Conservation (phyloP, 1,284 basidiomycete genomes). For the Anthracocystis setariae region DNA sequence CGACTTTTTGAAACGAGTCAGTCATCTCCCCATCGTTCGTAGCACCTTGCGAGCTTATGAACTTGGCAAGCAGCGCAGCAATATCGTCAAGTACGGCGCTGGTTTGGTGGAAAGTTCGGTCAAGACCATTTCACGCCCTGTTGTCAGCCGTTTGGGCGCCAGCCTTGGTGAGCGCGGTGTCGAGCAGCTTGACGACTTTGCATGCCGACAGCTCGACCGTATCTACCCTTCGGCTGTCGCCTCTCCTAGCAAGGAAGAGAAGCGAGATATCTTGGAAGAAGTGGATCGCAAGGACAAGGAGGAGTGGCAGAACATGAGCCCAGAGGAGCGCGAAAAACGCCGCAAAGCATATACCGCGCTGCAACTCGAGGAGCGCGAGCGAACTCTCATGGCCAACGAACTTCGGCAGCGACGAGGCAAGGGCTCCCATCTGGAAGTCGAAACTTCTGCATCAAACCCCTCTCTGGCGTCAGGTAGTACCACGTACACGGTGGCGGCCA, state of each 20-base stretch:
- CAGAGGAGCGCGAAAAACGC: slow-evolving; percentile 56
- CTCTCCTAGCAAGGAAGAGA: slow-evolving; percentile 54
- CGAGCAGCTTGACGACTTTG: slow-evolving; percentile 85
- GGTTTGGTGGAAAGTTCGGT: slow-evolving; percentile 87
- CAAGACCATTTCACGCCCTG: slow-evolving; percentile 83
- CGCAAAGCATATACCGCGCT: slow-evolving; percentile 52
- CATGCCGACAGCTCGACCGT: slow-evolving; percentile 82
- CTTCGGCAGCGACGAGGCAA: slow-evolving; percentile 50
- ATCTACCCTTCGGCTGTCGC: slow-evolving; percentile 62
- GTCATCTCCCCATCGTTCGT: slow-evolving; percentile 73
- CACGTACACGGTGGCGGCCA: slow-evolving; percentile 4
- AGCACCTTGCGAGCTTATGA: slow-evolving; percentile 79
- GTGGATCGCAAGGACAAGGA: slow-evolving; percentile 51
- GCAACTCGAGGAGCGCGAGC: slow-evolving; percentile 56
- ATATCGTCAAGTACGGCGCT: slow-evolving; percentile 87
- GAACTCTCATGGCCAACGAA: slow-evolving; percentile 53
- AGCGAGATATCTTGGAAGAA: slow-evolving; percentile 48
- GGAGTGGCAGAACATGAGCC: slow-evolving; percentile 55
- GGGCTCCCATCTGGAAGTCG: slow-evolving; percentile 24
- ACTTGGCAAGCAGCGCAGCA: slow-evolving; percentile 78
- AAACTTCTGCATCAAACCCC: slow-evolving; percentile 14
- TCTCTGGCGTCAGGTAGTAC: slow-evolving; percentile 17
- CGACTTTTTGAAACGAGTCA: slow-evolving; percentile 56
- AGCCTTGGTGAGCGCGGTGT: slow-evolving; percentile 71
- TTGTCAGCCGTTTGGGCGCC: slow-evolving; percentile 76